Conservation (phyloP, 2,329 filamentous ascomycete species). For the Fusarium sp. region DNA sequence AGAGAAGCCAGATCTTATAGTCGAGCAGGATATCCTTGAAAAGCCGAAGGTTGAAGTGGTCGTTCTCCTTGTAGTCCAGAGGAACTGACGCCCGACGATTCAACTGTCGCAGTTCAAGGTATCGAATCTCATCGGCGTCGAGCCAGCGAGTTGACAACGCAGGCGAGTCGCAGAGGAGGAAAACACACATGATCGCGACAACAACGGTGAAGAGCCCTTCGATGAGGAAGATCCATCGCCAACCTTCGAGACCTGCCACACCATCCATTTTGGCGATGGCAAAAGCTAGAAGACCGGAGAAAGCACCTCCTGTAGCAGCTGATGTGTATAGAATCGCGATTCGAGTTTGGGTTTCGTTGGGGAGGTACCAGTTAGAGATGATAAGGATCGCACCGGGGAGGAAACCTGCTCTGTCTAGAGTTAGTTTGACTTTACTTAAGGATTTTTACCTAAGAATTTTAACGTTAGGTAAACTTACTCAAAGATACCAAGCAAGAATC, state of each 20-base stretch:
- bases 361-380: slow-evolving; percentile 28
- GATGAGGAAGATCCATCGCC: slow-evolving; percentile 27
- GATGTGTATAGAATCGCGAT: slow-evolving; percentile 32
- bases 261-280: slow-evolving; percentile 31
- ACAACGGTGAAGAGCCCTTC: slow-evolving; percentile 20
- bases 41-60: slow-evolving; percentile 1
- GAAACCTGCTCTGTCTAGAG: neutral
- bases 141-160: slow-evolving; percentile 13
- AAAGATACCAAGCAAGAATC: slow-evolving; percentile 12
- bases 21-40: slow-evolving; percentile 57
- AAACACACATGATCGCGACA: slow-evolving; percentile 13
- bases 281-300: slow-evolving; percentile 45
- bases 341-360: slow-evolving; percentile 23
- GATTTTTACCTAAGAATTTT: accelerated
- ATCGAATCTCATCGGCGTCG: slow-evolving; percentile 12
- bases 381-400: slow-evolving; percentile 19
- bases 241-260: slow-evolving; percentile 17
- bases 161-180: slow-evolving; percentile 9
- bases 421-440: too few relatives aligned
- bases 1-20: slow-evolving; percentile 59
- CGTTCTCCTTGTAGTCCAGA: slow-evolving; percentile 12
- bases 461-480: neutral
- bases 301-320: slow-evolving; percentile 34
- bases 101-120: slow-evolving; percentile 10
- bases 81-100: neutral